These are phyloP conservation scores for Ustilago vetiveriae DNA, from an alignment of 1,284 basidiomycete genomes.

Conservation along the genomic window DNA sequence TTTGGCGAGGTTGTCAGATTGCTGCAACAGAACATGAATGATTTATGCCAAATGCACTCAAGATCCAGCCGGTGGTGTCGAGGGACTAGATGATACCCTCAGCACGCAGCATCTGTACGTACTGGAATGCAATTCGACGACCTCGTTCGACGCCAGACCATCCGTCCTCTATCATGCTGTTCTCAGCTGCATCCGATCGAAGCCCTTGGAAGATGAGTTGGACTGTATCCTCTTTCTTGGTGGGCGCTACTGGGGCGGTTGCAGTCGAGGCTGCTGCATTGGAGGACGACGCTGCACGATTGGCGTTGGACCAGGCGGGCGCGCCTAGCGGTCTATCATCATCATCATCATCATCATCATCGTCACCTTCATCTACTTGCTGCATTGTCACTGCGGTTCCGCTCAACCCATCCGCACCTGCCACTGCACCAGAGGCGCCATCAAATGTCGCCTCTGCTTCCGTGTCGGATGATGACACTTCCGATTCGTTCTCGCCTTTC, in stretches of 20 bases:
- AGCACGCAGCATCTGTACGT: slow-evolving; percentile 47
- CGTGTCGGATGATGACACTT: slow-evolving; percentile 18
- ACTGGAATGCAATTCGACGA: slow-evolving; percentile 40
- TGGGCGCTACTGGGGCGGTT: neutral
- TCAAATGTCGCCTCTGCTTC: slow-evolving; percentile 7
- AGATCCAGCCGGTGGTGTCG: neutral
- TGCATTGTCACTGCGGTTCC: slow-evolving; percentile 41
- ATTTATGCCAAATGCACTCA: too few relatives aligned
- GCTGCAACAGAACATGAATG: too few relatives aligned
- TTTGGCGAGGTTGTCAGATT: too few relatives aligned
- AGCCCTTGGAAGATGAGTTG: slow-evolving; percentile 45
- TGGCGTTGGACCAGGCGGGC: slow-evolving; percentile 13
- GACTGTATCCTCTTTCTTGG: slow-evolving; percentile 27
- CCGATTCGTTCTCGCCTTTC: slow-evolving; percentile 14
- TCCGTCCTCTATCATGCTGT: slow-evolving; percentile 9
- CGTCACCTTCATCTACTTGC: slow-evolving; percentile 38
- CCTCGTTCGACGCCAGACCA: slow-evolving; percentile 46
- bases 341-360: slow-evolving; percentile 49
- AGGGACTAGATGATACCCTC: slow-evolving; percentile 39
- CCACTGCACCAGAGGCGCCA: neutral
- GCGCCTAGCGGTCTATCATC: slow-evolving; percentile 45
- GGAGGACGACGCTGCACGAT: neutral
- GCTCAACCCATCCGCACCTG: slow-evolving; percentile 1
- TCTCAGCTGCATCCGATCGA: slow-evolving; percentile 4
- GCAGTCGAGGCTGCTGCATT: neutral